phyloP scores from a whole-genome alignment of 2,329 filamentous ascomycete species.

The Colletotrichum sansevieriae region DNA sequence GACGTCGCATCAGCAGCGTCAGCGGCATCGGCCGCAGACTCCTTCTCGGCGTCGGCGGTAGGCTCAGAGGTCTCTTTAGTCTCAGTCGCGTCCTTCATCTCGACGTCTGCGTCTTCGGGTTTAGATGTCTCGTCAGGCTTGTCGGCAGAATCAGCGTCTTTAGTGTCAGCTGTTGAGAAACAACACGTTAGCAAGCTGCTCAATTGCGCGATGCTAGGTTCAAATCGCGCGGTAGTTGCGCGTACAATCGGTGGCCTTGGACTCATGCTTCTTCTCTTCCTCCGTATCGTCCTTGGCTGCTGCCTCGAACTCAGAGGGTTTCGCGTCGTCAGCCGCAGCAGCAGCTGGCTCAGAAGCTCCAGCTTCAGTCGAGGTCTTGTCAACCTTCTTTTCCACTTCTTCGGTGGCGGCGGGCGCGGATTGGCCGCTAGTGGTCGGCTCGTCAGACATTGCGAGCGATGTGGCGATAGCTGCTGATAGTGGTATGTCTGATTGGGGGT shows the following conservation, averaged over 20 bases:
- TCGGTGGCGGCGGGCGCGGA: constrained; percentile 38
- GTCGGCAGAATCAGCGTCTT: constrained; percentile 47
- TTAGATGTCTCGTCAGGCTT: constrained; percentile 50
- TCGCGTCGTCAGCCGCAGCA: constrained; percentile 44
- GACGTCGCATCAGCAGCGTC: constrained; percentile 50
- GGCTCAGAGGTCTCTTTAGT: constrained; percentile 51
- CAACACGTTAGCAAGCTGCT: constrained; percentile 15
- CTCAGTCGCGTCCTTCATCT: constrained; percentile 77
- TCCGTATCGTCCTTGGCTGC: constrained; percentile 45
- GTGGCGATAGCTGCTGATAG: constrained; percentile 35
- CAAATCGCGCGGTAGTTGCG: constrained; percentile 22
- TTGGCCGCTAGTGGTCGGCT: constrained; percentile 45
- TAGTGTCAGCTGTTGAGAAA: constrained; percentile 45
- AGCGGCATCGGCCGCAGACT: constrained; percentile 50
- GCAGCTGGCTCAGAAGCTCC: constrained; percentile 47
- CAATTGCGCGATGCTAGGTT: constrained; percentile 38
- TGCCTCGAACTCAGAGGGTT: constrained; percentile 44
- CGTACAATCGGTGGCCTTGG: constrained; percentile 51
- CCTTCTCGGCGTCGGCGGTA: constrained; percentile 44
- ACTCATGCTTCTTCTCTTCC: constrained; percentile 43
- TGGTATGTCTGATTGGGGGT: constrained; percentile 27
- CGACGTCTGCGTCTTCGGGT: constrained; percentile 61
- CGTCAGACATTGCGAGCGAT: constrained; percentile 55
- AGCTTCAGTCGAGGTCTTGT: constrained; percentile 50
- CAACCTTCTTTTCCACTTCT: constrained; percentile 49